A percentile compares a stretch with the other conserved stretches of the same genome.
Evolutionary conservation across 257 asterid genomes (phyloP).

Genomic region (Scutellaria baicalensis): DNA sequence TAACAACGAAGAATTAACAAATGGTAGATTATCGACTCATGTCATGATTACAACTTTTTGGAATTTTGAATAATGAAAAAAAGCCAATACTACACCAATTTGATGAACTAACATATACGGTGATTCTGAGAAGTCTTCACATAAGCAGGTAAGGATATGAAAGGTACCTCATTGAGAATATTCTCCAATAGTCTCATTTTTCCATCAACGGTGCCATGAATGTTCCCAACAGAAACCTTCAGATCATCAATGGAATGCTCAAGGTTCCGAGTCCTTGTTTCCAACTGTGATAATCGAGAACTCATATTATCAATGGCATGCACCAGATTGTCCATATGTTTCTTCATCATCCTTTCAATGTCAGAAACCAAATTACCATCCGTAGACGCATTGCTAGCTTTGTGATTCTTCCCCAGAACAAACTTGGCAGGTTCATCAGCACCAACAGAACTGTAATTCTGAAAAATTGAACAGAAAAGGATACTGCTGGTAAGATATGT

Average conservation of each 20-base stretch:
- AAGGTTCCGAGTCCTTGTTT: conserved; percentile 63
- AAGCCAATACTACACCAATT: background rate
- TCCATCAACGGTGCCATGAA: conserved; percentile 66
- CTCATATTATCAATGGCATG: conserved; percentile 70
- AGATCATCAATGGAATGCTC: conserved; percentile 81
- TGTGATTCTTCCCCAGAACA: conserved; percentile 49
- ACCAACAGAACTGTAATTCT: conserved; percentile 63
- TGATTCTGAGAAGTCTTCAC: background rate
- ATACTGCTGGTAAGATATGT: background rate
- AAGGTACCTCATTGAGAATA: conserved; percentile 70
- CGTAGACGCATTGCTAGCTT: conserved; percentile 30
- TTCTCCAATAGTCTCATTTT: conserved; percentile 74
- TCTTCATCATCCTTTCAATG: conserved; percentile 76
- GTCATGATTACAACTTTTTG: background rate
- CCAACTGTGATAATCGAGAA: conserved; percentile 87
- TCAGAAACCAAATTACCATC: conserved; percentile 53
- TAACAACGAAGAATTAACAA: background rate
- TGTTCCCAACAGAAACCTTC: conserved; percentile 63
- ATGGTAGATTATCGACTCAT: background rate
- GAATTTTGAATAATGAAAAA: background rate
- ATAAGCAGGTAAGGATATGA: background rate
- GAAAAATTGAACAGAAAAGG: background rate
- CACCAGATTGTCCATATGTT: conserved; percentile 64
- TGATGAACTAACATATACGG: background rate
- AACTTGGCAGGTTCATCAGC: conserved; percentile 56